Base-by-base conservation (phyloP, 805 yeast genomes). In the Maudiozyma bulderi region DNA sequence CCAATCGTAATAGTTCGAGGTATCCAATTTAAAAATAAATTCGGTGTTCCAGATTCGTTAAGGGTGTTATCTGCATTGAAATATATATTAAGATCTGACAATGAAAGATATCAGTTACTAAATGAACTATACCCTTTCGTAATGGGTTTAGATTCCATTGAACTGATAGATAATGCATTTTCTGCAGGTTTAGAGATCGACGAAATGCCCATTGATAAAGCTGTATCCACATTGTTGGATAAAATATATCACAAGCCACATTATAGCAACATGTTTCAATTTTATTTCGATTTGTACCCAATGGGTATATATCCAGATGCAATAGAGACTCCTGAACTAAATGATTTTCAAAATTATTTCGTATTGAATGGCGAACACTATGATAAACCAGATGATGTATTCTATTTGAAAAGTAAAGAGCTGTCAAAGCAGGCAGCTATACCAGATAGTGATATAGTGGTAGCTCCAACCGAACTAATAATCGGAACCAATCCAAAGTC, bases 331-430 rank as follows among this genome's bases (percentile, higher is more conserved):
- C 37, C 37, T 11, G n/a, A 34, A 11, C 2, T 34, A 34, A 20
- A 20, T 20, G 26, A 20, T 20, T 20, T 20, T 20, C 26, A 20
- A 11, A 57, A 51, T 43, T 60, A 48, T 49, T 63, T 64, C 43
- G 46, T 58, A 2, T 43, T 65, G 32, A 63, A 63, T 46, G 56
- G 56, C 3, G 50, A 55, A 45, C 51, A 44, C 14, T 83, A 82
- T 58, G 81, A 89, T 57, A 77, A 82, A 8, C 69, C 82, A 3
- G 86, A 79, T 48, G 95, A 84, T 50, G 75, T 88, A 0, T 93
- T 78, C 63, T 95, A 96, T 3, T 71, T 93, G 49, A 82, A 84
- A 61, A 77, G 87, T 0, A 70, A 70, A 29, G 67, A 69, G n/a
- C 56, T 61, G 6, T 47, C 52, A 28, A 49, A 46, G 9, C 68